A percentile compares a stretch with the other conserved stretches of the same genome.
Evolutionary conservation across 495 filamentous ascomycete genomes (phyloP).

Genomic region (Penicillium odoratum): DNA sequence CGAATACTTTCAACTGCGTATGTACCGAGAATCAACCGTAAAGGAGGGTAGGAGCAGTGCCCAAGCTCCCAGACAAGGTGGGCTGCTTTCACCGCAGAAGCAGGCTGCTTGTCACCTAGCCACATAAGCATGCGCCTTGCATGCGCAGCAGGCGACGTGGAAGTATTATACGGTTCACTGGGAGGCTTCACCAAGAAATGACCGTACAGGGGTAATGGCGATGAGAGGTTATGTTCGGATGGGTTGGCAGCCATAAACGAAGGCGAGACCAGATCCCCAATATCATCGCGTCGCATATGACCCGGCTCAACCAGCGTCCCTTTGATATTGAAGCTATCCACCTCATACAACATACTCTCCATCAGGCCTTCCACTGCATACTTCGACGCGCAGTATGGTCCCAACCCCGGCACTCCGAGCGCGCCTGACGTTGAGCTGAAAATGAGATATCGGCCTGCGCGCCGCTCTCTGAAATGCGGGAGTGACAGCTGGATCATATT

Average conservation of each 20-base stretch:
- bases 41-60: conserved; percentile 86
- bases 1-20: conserved; percentile 95
- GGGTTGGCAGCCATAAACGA: conserved; percentile 22
- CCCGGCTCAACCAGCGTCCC: conserved; percentile 91
- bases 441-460: conserved; percentile 80
- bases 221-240: conserved; percentile 39
- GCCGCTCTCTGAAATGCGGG: conserved; percentile 79
- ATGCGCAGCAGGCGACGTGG: conserved; percentile 80
- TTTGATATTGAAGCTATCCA: conserved; percentile 88
- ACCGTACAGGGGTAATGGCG: conserved; percentile 73
- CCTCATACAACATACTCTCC: conserved; percentile 93
- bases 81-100: conserved; percentile 89
- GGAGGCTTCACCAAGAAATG: conserved; percentile 89
- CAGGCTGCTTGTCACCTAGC: conserved; percentile 88
- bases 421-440: conserved; percentile 90
- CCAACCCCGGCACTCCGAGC: conserved; percentile 85
- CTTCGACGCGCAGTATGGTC: conserved; percentile 94
- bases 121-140: conserved; percentile 94
- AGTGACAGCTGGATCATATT: conserved; percentile 90
- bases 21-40: conserved; percentile 80
- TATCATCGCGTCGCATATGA: conserved; percentile 76
- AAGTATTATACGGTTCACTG: conserved; percentile 74
- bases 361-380: conserved; percentile 94
- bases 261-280: conserved; percentile 35
- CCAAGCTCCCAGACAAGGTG: conserved; percentile 95